Evolutionary conservation across 148 eudicot genomes (phyloP).

Genomic region (Dysphania ambrosioides): DNA sequence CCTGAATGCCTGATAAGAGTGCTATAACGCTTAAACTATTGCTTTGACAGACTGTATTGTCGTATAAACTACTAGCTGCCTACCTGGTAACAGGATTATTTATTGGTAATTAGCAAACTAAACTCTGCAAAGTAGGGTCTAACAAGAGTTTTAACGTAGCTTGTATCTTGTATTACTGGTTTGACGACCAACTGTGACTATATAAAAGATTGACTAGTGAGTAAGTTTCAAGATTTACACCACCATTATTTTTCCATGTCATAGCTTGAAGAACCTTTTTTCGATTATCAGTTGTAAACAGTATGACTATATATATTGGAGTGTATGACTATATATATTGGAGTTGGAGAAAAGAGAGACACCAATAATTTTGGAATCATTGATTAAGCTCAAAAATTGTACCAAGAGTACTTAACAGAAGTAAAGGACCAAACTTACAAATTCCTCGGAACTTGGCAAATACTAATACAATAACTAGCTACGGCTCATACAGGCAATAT

Average conservation of each 20-base stretch:
- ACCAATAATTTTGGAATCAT: too few relatives aligned
- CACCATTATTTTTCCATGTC: background rate
- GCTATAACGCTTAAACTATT: background rate
- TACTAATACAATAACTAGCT: background rate
- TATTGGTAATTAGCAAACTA: too few relatives aligned
- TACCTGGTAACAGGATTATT: too few relatives aligned
- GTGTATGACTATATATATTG: too few relatives aligned
- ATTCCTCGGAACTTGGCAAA: background rate
- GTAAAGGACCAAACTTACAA: background rate
- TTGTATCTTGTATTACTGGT: too few relatives aligned
- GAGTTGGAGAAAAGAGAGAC: background rate
- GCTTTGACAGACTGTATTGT: conserved; percentile 7
- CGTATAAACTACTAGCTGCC: too few relatives aligned
- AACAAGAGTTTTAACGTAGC: too few relatives aligned
- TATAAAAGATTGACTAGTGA: background rate
- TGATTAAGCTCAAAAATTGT: background rate
- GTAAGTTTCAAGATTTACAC: background rate
- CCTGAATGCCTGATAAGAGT: background rate
- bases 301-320: too few relatives aligned
- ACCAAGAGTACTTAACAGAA: background rate
- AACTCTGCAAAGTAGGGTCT: too few relatives aligned
- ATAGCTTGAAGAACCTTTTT: too few relatives aligned
- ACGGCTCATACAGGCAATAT: background rate
- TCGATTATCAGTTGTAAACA: too few relatives aligned
- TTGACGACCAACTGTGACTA: background rate